phyloP scores from a whole-genome alignment of 805 yeast genomes.

The Yamadazyma phyllophila region DNA sequence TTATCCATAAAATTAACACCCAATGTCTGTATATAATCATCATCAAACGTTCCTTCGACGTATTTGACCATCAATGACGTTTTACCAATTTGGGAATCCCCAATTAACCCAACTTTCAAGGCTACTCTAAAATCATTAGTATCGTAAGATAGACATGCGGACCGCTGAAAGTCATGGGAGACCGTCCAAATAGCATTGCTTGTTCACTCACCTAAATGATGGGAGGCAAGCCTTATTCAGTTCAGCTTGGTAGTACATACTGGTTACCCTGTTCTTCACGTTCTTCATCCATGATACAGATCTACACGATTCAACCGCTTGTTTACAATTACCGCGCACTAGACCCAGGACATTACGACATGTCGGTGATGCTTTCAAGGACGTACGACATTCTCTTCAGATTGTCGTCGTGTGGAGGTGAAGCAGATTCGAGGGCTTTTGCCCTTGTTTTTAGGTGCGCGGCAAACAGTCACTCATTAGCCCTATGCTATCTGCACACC shows the following conservation, averaged over 20 bases:
- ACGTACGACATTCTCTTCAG: too few species aligned
- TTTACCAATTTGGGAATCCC: constrained; percentile 95
- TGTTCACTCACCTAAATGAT: not conserved
- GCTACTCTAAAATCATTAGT: constrained; percentile 48
- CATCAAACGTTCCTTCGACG: constrained; percentile 92
- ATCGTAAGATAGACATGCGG: not conserved
- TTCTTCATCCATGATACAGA: constrained; percentile 11
- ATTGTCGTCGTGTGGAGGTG: too few species aligned
- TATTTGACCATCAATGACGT: constrained; percentile 95
- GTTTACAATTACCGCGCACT: constrained; percentile 5
- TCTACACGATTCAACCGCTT: constrained; percentile 1
- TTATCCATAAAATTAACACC: constrained; percentile 97
- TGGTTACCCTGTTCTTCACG: constrained; percentile 13
- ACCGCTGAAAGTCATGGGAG: too few species aligned
- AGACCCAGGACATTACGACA: not conserved
- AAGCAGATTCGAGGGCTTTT: not conserved
- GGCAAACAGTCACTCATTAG: constrained; percentile 5
- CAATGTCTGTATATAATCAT: constrained; percentile 86
- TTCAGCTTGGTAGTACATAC: constrained; percentile 8
- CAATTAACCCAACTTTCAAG: constrained; percentile 86
- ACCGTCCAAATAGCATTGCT: too few species aligned
- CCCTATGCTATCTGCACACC: constrained; percentile 1
- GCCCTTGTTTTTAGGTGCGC: constrained; percentile 1
- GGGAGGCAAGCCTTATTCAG: not conserved
- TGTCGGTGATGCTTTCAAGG: not conserved